A percentile compares a stretch with the other conserved stretches of the same genome.
Evolutionary conservation across 164 flowering plant species (phyloP).

Genomic region (Aristolochia californica): DNA sequence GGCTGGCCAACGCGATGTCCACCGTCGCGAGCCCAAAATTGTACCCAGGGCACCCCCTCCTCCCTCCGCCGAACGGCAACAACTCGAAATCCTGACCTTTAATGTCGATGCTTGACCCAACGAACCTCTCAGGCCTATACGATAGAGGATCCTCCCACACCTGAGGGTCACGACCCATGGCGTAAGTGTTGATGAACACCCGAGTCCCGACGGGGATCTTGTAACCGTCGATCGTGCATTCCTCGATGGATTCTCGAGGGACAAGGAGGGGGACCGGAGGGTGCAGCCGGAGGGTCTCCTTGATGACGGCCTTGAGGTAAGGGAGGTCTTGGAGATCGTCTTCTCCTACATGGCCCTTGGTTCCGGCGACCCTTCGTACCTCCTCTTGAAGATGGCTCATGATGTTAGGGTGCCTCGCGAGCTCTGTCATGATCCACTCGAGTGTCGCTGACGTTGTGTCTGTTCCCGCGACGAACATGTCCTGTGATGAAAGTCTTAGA

Average conservation of each 20-base stretch:
- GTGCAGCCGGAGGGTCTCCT: slow-evolving; percentile 31
- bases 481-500: too few species aligned
- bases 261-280: slow-evolving; percentile 32
- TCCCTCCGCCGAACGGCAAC: neutral
- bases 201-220: neutral
- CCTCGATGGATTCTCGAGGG: slow-evolving; percentile 24
- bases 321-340: slow-evolving; percentile 1
- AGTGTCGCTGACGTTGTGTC: slow-evolving; percentile 46
- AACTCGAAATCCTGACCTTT: neutral
- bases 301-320: slow-evolving; percentile 6
- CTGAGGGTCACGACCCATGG: neutral
- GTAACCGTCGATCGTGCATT: neutral
- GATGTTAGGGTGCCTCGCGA: slow-evolving; percentile 29
- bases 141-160: slow-evolving; percentile 1
- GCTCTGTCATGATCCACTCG: slow-evolving; percentile 52
- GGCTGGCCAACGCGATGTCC: neutral
- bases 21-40: neutral
- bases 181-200: neutral
- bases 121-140: neutral
- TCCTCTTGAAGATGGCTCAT: slow-evolving; percentile 40
- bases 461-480: slow-evolving; percentile 62
- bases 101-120: neutral
- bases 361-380: slow-evolving; percentile 15
- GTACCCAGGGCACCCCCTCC: slow-evolving; percentile 3
- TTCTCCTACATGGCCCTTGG: slow-evolving; percentile 6